Base-by-base conservation (phyloP, 495 filamentous ascomycete species). In the Xylaria scruposa region DNA sequence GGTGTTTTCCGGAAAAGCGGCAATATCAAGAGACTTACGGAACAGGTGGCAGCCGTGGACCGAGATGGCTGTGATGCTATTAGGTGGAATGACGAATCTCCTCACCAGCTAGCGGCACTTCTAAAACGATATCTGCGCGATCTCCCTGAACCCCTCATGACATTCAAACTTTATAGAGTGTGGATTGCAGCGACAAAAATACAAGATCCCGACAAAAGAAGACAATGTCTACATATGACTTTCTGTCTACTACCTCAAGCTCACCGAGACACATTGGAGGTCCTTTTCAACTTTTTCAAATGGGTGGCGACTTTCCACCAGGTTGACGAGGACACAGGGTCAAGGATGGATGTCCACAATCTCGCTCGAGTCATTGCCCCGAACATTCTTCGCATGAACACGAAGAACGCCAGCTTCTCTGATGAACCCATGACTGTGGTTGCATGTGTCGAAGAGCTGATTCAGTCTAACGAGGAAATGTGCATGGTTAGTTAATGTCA, bases 1-100 rank as follows among this genome's bases (percentile, higher is more conserved):
- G 97, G 97, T 77, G 95, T 99, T 59, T 99, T 99, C 88, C 92
- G 96, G 67, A 99, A 99, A 86, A 99, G 98, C 77, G 96, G 96
- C 70, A 98, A 98, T 78, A 98, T 99, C 79, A 91, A 92, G 76
- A 91, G 93, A 63, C 86, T 98, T 33, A 92, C 92, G 72, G 94
- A 97, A 67, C 83, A 97, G 24, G 89, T 91, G 36, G 93, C 95
- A 51, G 83, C 89, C 74, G 92, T 98, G 65, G 95, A 99, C 79
- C 86, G 83, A 63, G 93, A 93, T 63, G 93, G 92, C 59, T 90
- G 90, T 61, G 93, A 93, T 65, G 87, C 90, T 51, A 91, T 98
- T 31, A 93, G 97, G 75, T 85, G 98, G 75, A 90, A 88, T 58
- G 90, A 91, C 69, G 93, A 97, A 78, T 92, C 88, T 71, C 94